Evolutionary conservation across 2,329 filamentous ascomycete genomes (phyloP).

Genomic region (Peltaster fructicola): DNA sequence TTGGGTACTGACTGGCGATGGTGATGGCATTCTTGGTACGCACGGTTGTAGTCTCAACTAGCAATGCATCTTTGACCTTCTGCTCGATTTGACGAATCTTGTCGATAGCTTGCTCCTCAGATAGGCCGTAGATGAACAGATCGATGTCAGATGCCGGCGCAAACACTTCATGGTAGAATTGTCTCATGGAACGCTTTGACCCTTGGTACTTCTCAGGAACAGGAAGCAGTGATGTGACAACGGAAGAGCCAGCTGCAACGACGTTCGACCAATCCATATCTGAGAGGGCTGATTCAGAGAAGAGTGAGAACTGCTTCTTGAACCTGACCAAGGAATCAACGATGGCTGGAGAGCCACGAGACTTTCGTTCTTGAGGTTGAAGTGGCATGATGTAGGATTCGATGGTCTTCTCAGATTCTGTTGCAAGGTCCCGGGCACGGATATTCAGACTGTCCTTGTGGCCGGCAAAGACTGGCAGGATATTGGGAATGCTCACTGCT

Average conservation of each 20-base stretch:
- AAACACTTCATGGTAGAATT: slow-evolving; percentile 65
- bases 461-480: slow-evolving; percentile 46
- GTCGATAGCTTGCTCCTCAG: slow-evolving; percentile 57
- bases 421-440: slow-evolving; percentile 40
- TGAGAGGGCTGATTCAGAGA: slow-evolving; percentile 58
- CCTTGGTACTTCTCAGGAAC: slow-evolving; percentile 31
- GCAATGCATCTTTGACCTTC: slow-evolving; percentile 55
- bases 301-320: slow-evolving; percentile 61
- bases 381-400: slow-evolving; percentile 54
- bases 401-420: slow-evolving; percentile 42
- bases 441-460: slow-evolving; percentile 39
- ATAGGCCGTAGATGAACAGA: slow-evolving; percentile 66
- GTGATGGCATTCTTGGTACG: slow-evolving; percentile 78
- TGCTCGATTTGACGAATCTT: slow-evolving; percentile 73
- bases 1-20: slow-evolving; percentile 56
- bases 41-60: slow-evolving; percentile 69
- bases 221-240: slow-evolving; percentile 61
- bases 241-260: slow-evolving; percentile 63
- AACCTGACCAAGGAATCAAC: slow-evolving; percentile 53
- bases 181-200: slow-evolving; percentile 24
- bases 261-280: slow-evolving; percentile 73
- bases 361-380: slow-evolving; percentile 41
- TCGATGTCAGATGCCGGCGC: slow-evolving; percentile 77
- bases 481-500: slow-evolving; percentile 40
- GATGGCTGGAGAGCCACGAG: slow-evolving; percentile 46